Percentiles rank a stretch among this genome's conserved stretches.
Conservation (phyloP, 2,329 filamentous ascomycete genomes). For the Stemphylium vesicarium region DNA sequence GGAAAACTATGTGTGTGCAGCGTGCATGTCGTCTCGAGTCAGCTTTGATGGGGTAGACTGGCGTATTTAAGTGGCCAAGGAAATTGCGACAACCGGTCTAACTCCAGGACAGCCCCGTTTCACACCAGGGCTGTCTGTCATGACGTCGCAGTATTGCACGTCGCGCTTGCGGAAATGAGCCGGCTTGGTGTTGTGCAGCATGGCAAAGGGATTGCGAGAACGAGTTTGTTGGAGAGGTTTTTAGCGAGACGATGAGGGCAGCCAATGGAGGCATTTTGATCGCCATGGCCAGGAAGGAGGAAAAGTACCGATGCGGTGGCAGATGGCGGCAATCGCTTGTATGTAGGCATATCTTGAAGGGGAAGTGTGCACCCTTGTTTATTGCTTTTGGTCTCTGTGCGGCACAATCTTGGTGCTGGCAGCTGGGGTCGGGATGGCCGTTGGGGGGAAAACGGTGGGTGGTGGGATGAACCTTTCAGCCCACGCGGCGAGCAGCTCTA, state of each 20-base stretch:
- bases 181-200: constrained; percentile 6
- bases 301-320: constrained; percentile 5
- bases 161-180: constrained; percentile 9
- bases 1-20: background rate
- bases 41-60: background rate
- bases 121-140: background rate
- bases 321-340: background rate
- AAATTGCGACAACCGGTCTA: constrained; percentile 6
- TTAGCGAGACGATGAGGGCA: constrained; percentile 7
- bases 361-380: background rate
- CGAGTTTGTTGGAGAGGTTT: background rate
- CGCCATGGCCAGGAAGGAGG: background rate
- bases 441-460: background rate
- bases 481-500: constrained; percentile 3
- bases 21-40: constrained; percentile 1
- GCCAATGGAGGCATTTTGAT: constrained; percentile 5
- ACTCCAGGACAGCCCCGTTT: constrained; percentile 5
- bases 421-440: background rate
- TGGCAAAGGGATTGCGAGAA: constrained; percentile 6
- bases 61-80: background rate
- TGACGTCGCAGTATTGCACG: background rate
- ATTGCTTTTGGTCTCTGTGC: background rate
- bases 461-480: constrained; percentile 2
- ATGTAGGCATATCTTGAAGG: background rate
- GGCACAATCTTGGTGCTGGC: background rate